A percentile compares a stretch with the other conserved stretches of the same genome.
These are phyloP conservation scores for Apiospora arundinis DNA, from an alignment of 2,329 filamentous ascomycete genomes.

Conservation along the genomic window DNA sequence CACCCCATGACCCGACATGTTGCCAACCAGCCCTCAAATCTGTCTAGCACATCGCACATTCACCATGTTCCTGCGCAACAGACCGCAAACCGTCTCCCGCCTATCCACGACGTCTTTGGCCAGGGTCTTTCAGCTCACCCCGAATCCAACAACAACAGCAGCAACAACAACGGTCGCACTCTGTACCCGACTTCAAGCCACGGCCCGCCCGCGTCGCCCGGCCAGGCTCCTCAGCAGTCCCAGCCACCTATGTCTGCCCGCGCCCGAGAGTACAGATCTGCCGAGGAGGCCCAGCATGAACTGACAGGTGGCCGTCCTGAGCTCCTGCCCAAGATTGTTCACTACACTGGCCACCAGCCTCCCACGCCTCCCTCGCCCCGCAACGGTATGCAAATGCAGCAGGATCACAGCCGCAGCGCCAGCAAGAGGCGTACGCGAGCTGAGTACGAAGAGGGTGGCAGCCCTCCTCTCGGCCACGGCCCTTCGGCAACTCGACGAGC, in stretches of 20 bases:
- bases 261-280: slow-evolving; percentile 88
- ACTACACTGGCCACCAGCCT: slow-evolving; percentile 93
- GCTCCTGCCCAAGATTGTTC: slow-evolving; percentile 88
- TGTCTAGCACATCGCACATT: slow-evolving; percentile 86
- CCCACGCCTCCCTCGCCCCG: slow-evolving; percentile 87
- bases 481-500: slow-evolving; percentile 61
- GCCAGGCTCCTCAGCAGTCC: slow-evolving; percentile 62
- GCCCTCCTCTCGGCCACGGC: slow-evolving; percentile 78
- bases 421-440: slow-evolving; percentile 79
- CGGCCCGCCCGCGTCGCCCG: slow-evolving; percentile 78
- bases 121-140: slow-evolving; percentile 70
- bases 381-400: slow-evolving; percentile 52
- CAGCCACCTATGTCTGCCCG: slow-evolving; percentile 65
- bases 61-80: slow-evolving; percentile 88
- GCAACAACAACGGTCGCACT: slow-evolving; percentile 49
- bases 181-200: slow-evolving; percentile 68
- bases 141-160: slow-evolving; percentile 42
- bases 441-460: slow-evolving; percentile 93
- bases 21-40: slow-evolving; percentile 80
- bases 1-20: slow-evolving; percentile 79
- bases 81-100: slow-evolving; percentile 89
- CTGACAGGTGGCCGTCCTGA: slow-evolving; percentile 92
- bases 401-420: slow-evolving; percentile 62
- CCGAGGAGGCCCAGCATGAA: slow-evolving; percentile 92
- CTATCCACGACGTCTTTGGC: slow-evolving; percentile 93